Percentiles rank a stretch among this genome's conserved stretches.
Evolutionary conservation across 768 basidiomycete genomes (phyloP).

Genomic region (Coprinellus aureogranulatus): DNA sequence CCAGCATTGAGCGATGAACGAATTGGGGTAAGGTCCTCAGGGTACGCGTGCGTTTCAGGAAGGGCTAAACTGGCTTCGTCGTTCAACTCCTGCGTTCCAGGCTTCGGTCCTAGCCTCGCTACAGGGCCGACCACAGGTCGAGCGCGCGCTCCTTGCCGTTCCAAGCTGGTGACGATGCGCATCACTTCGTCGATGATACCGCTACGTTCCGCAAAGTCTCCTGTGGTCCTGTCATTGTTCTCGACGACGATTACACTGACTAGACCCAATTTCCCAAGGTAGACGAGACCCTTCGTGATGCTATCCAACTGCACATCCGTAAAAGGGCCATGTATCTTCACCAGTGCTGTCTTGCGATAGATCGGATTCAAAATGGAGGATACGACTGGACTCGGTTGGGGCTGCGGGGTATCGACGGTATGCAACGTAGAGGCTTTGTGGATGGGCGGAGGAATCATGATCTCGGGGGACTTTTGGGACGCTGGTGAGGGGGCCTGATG

Average conservation of each 20-base stretch:
- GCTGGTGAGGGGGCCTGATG: slow-evolving; percentile 26
- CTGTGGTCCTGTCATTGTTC: slow-evolving; percentile 69
- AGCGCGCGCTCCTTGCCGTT: slow-evolving; percentile 80
- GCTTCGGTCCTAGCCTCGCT: slow-evolving; percentile 79
- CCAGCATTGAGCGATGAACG: slow-evolving; percentile 87
- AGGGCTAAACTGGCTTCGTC: slow-evolving; percentile 33
- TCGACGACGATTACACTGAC: slow-evolving; percentile 96
- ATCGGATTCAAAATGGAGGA: slow-evolving; percentile 84
- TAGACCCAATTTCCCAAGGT: slow-evolving; percentile 92
- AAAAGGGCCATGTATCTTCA: slow-evolving; percentile 97
- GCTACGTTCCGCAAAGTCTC: slow-evolving; percentile 67
- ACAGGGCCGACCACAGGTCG: slow-evolving; percentile 87
- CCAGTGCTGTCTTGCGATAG: slow-evolving; percentile 82
- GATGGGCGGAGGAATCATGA: slow-evolving; percentile 26
- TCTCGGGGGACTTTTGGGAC: slow-evolving; percentile 15
- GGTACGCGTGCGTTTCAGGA: slow-evolving; percentile 78
- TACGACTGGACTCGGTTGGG: slow-evolving; percentile 54
- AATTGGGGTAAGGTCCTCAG: slow-evolving; percentile 78
- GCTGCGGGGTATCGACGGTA: slow-evolving; percentile 29
- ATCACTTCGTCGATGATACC: slow-evolving; percentile 77
- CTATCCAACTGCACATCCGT: slow-evolving; percentile 90
- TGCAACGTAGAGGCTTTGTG: slow-evolving; percentile 22
- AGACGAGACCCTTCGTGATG: slow-evolving; percentile 89
- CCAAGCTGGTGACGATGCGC: slow-evolving; percentile 78
- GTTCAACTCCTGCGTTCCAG: slow-evolving; percentile 34